Percentiles rank a stretch among this genome's conserved stretches.
Conservation (phyloP, 306 rosid species). For the Castanopsis chinensis region DNA sequence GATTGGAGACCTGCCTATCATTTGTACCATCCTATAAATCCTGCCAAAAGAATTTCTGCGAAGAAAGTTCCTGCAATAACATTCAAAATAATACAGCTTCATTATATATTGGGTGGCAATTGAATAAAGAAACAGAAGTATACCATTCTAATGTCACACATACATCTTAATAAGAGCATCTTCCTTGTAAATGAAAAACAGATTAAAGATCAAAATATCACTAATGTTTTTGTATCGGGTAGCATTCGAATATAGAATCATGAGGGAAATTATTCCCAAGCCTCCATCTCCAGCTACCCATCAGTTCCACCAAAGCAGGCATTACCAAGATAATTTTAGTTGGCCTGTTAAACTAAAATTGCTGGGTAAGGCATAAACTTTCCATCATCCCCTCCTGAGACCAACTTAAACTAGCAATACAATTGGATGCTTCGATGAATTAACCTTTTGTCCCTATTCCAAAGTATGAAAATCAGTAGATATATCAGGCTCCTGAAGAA, state of each 20-base stretch:
- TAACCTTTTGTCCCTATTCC: neutral
- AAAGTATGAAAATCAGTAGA: neutral
- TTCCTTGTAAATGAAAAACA: no score
- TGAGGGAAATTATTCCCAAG: no score
- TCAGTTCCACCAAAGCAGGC: no score
- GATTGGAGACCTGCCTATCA: conserved; percentile 33
- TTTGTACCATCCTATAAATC: conserved; percentile 25
- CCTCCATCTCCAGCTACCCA: no score
- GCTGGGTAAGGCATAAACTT: neutral
- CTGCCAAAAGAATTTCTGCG: conserved; percentile 40
- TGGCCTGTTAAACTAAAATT: neutral
- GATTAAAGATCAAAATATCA: no score
- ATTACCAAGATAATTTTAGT: no score
- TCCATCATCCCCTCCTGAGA: neutral
- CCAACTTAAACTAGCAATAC: neutral
- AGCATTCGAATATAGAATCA: no score
- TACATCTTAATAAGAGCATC: neutral
- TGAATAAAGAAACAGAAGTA: neutral
- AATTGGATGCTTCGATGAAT: conserved; percentile 7
- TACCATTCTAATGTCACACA: neutral
- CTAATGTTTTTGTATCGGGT: no score
- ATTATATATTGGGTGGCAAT: neutral
- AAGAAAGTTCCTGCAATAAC: conserved; percentile 39
- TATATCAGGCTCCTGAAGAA: neutral
- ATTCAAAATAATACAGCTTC: conserved; percentile 2